Evolutionary conservation across 805 yeast species (phyloP).

Genomic region (Candida ulmi): DNA sequence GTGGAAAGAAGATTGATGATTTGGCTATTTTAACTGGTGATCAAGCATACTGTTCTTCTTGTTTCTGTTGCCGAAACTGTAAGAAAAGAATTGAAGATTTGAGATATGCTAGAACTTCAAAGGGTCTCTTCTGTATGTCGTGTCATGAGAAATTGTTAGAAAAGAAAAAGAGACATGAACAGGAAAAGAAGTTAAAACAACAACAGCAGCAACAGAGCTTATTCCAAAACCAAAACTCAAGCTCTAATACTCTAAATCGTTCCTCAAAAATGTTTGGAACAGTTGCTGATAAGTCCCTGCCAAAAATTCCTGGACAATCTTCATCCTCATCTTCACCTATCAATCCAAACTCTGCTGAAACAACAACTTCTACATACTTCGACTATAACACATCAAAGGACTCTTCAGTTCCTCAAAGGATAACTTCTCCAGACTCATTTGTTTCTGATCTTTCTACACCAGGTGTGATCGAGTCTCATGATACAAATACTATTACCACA

Average conservation of each 20-base stretch:
- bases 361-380: too few relatives aligned
- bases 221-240: too few relatives aligned
- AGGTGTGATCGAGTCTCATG: slow-evolving; percentile 5
- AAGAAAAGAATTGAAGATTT: slow-evolving; percentile 80
- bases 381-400: neutral
- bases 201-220: slow-evolving; percentile 2
- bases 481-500: slow-evolving; percentile 4
- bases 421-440: slow-evolving; percentile 12
- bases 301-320: slow-evolving; percentile 14
- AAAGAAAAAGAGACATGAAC: slow-evolving; percentile 62
- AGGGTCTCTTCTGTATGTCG: slow-evolving; percentile 87
- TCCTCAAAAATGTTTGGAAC: too few relatives aligned
- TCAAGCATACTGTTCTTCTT: slow-evolving; percentile 86
- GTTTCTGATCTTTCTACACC: slow-evolving; percentile 16
- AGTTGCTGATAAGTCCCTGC: slow-evolving; percentile 15
- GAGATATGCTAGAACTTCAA: slow-evolving; percentile 87
- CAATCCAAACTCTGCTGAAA: too few relatives aligned
- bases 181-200: slow-evolving; percentile 17
- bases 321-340: slow-evolving; percentile 2
- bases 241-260: too few relatives aligned
- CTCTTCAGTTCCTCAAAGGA: slow-evolving; percentile 10
- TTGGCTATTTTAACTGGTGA: slow-evolving; percentile 93
- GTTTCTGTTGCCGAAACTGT: slow-evolving; percentile 89
- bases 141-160: slow-evolving; percentile 84
- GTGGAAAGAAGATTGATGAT: slow-evolving; percentile 84